Percentiles rank a stretch among this genome's conserved stretches.
Conservation (phyloP, 225 moss, liverwort and hornwort species). For the Rhytidiadelphus loreus region DNA sequence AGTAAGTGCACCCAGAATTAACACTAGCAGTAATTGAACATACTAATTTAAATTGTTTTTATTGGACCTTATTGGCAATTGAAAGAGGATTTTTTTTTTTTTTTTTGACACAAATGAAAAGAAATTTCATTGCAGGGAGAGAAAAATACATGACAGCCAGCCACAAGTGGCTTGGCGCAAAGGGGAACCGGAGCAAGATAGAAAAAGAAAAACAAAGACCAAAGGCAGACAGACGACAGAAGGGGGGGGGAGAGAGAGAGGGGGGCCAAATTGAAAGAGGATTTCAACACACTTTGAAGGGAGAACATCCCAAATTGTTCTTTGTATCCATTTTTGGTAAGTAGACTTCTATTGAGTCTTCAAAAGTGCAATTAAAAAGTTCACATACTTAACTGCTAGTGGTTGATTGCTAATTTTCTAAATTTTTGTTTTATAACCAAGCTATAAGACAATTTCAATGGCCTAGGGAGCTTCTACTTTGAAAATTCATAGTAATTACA, state of each 20-base stretch:
- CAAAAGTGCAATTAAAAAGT: not conserved
- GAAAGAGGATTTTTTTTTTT: not conserved
- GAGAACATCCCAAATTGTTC: rapidly evolving
- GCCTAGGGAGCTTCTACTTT: too few species aligned
- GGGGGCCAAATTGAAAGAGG: not conserved
- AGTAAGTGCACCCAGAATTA: not conserved
- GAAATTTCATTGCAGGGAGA: too few species aligned
- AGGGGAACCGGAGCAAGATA: too few species aligned
- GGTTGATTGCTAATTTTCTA: not conserved
- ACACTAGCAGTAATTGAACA: rapidly evolving
- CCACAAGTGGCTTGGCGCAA: too few species aligned
- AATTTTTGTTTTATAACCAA: not conserved
- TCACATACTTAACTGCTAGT: rapidly evolving
- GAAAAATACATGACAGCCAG: too few species aligned
- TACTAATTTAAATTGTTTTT: not conserved
- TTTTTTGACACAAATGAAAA: too few species aligned
- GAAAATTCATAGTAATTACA: too few species aligned
- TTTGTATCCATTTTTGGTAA: not conserved
- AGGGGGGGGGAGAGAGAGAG: too few species aligned
- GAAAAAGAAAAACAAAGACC: too few species aligned
- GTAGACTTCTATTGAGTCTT: not conserved
- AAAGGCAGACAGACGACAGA: too few species aligned
- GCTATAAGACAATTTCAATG: rapidly evolving
- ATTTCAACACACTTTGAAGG: rapidly evolving
- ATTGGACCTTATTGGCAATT: not conserved